A percentile compares a stretch with the other conserved stretches of the same genome.
phyloP scores from a whole-genome alignment of 148 eudicot species.

The Nepenthes mirabilis region DNA sequence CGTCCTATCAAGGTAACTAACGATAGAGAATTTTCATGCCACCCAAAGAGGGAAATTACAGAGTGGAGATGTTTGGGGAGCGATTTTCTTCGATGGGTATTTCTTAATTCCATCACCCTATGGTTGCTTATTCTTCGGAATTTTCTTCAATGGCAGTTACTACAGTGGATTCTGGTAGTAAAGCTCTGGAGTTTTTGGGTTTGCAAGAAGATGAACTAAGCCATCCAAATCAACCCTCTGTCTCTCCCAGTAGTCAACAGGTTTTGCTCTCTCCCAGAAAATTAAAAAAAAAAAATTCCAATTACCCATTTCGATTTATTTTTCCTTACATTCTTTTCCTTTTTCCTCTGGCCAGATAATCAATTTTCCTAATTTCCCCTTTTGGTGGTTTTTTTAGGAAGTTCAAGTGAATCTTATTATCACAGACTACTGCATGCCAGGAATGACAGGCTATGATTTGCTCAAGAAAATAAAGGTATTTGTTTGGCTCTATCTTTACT shows the following conservation, averaged over 20 bases:
- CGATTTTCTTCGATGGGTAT: neutral
- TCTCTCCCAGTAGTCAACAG: constrained; percentile 42
- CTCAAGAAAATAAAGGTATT: constrained; percentile 88
- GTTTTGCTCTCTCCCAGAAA: constrained; percentile 16
- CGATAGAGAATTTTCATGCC: neutral
- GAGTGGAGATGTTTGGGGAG: neutral
- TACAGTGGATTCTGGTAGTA: constrained; percentile 92
- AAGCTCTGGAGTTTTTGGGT: constrained; percentile 82
- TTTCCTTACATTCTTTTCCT: neutral
- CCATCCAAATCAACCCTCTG: constrained; percentile 24
- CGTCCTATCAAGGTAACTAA: constrained; percentile 69
- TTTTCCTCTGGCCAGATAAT: neutral
- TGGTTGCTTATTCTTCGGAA: neutral
- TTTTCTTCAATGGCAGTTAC: constrained; percentile 47
- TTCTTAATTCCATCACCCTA: neutral
- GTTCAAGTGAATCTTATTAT: constrained; percentile 80
- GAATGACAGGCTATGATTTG: constrained; percentile 98
- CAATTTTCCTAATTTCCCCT: neutral
- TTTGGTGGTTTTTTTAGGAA: constrained; percentile 27
- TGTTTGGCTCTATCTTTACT: constrained; percentile 3
- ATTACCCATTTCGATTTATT: neutral
- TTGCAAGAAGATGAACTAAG: constrained; percentile 36
- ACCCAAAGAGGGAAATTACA: neutral
- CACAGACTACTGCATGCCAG: constrained; percentile 97
- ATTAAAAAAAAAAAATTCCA: neutral